These are phyloP conservation scores for Ophiostoma sp. DNA, from an alignment of 2,329 filamentous ascomycete species.

Conservation along the genomic window DNA sequence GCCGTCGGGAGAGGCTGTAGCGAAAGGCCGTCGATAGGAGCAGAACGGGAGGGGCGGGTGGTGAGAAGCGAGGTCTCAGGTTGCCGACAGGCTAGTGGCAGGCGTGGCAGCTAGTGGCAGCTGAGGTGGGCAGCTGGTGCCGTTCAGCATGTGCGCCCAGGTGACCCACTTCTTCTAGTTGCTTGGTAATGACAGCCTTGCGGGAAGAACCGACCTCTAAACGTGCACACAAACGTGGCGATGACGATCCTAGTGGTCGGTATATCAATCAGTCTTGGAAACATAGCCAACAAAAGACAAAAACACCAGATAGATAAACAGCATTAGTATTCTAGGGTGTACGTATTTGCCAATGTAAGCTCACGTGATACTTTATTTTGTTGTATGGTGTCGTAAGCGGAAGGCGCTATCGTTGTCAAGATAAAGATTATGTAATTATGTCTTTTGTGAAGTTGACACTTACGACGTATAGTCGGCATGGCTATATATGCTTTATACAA, in stretches of 20 bases:
- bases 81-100: neutral
- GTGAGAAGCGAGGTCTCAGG: neutral
- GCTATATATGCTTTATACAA: too few relatives aligned
- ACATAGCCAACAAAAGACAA: too few relatives aligned
- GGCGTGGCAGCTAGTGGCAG: neutral
- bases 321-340: too few relatives aligned
- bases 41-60: neutral
- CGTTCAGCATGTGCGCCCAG: neutral
- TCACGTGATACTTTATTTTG: too few relatives aligned
- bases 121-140: neutral
- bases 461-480: neutral
- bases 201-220: constrained; percentile 16
- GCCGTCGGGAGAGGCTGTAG: neutral
- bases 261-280: neutral
- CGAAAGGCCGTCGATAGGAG: neutral
- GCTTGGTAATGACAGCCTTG: constrained; percentile 11
- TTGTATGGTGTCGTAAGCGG: neutral
- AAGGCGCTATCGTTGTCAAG: neutral
- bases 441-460: neutral
- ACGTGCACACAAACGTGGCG: constrained; percentile 5
- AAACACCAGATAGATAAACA: too few relatives aligned
- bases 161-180: neutral
- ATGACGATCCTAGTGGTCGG: neutral
- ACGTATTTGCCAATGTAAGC: too few relatives aligned
- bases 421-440: neutral